Base-by-base conservation (phyloP, 345 rosid species). In the Eutrema yunnanense region DNA sequence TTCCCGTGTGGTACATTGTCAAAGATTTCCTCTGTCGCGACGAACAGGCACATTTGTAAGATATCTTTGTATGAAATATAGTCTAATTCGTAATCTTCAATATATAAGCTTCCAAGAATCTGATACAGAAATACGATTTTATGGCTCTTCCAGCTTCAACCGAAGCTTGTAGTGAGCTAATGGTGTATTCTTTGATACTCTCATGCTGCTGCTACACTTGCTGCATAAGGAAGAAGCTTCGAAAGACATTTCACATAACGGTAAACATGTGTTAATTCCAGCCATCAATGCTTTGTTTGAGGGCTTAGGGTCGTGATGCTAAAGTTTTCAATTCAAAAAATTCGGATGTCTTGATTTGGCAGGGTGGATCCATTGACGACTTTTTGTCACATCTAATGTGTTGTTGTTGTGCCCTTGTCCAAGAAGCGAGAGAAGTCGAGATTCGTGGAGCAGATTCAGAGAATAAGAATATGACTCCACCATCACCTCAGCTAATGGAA, bases 191-290 rank as follows among this genome's bases (percentile, higher is more conserved):
- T 3, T 77, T 89, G 81, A 81, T 91, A 79, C 71, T 91, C 73
- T 91, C 98, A 47, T 94, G 98, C 73, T 94, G 96, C 78, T 94
- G 97, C 82, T 94, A 94, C 46, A 91, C 98, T 53, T 87, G 97
- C 70, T 89, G 92, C 30, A 70, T 91, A 33, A 84, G 98, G 77
- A 82, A 85, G 87, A 91, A 88, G 81, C 97, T 94, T 53, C 88
- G 97, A 63, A 86, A 81, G 78, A 82, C 56, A 6, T 69, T 91
- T 62, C 89, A 87, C 73, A 91, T 91, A 60, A 69, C 77, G 84
- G 98, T 94, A 89, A 22, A 7, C 50, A 42, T 72, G 29, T 0
- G 27, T 10, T 30, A 62, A 46, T 38, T 33, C 29, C 3, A 34
- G 9, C 36, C 73, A 69, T 57, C 27, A 33, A 37, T 62, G 9